A percentile compares a stretch with the other conserved stretches of the same genome.
Conservation (phyloP, 1,284 basidiomycete species). For the Cryptococcus hybrid region DNA sequence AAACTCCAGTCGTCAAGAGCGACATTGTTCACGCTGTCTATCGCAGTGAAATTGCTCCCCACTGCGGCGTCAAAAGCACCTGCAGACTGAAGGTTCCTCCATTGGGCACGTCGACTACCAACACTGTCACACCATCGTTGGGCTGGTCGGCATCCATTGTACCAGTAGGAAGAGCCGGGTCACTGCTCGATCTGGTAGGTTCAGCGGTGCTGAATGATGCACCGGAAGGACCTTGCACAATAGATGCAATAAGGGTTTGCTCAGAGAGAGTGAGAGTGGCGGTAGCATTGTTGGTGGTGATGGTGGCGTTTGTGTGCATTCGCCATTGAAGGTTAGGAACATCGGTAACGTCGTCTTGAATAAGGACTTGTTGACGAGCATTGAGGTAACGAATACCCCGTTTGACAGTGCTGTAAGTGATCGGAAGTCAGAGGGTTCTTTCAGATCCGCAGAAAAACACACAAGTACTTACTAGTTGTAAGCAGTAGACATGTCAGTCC, state of each 20-base stretch:
- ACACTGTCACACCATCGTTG: slow-evolving; percentile 75
- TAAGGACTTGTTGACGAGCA: slow-evolving; percentile 80
- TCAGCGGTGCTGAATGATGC: slow-evolving; percentile 40
- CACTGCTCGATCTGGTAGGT: slow-evolving; percentile 57
- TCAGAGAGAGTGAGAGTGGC: slow-evolving; percentile 67
- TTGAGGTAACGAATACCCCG: slow-evolving; percentile 90
- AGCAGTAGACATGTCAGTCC: slow-evolving; percentile 72
- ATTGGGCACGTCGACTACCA: slow-evolving; percentile 65
- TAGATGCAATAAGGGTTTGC: slow-evolving; percentile 56
- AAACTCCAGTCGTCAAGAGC: slow-evolving; percentile 66
- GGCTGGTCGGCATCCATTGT: slow-evolving; percentile 59
- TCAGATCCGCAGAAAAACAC: neutral
- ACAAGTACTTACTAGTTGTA: slow-evolving; percentile 57
- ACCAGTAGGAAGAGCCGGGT: slow-evolving; percentile 61
- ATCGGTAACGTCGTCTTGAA: slow-evolving; percentile 76
- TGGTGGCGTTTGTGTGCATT: slow-evolving; percentile 76
- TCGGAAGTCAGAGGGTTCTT: neutral
- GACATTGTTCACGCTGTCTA: slow-evolving; percentile 65
- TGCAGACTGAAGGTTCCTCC: slow-evolving; percentile 70
- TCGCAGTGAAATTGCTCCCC: slow-evolving; percentile 60
- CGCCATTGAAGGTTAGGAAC: slow-evolving; percentile 72
- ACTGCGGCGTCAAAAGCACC: slow-evolving; percentile 82
- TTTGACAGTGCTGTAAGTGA: slow-evolving; percentile 50
- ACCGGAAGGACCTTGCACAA: slow-evolving; percentile 53
- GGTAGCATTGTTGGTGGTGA: slow-evolving; percentile 53